Conservation (phyloP, 805 yeast species). For the Jamesozyma spencerorum region DNA sequence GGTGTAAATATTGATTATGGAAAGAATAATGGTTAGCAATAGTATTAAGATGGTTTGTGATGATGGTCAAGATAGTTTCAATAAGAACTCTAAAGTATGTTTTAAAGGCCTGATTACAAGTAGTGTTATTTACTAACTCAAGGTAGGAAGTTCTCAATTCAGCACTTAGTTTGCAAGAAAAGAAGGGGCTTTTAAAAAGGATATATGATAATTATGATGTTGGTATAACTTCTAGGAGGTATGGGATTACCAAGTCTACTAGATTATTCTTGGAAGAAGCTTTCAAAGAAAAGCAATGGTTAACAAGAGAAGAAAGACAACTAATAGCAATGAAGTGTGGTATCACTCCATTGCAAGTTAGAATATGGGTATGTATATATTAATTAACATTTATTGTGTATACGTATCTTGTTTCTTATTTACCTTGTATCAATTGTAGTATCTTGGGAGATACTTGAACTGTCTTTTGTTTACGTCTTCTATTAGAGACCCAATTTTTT, state of each 20-base stretch:
- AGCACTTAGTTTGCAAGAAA: constrained; percentile 5
- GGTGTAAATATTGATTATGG: too few relatives aligned
- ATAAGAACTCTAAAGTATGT: constrained; percentile 1
- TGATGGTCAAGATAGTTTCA: neutral
- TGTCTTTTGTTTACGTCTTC: constrained; percentile 19
- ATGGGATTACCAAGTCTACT: neutral
- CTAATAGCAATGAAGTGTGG: constrained; percentile 17
- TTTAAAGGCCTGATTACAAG: neutral
- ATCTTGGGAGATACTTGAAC: constrained; percentile 10
- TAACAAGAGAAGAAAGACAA: constrained; percentile 18
- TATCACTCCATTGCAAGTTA: constrained; percentile 18
- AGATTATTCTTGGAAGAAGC: too few relatives aligned
- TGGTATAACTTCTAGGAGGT: neutral
- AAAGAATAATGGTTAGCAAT: too few relatives aligned
- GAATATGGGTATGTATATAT: too few relatives aligned
- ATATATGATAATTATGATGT: constrained; percentile 5
- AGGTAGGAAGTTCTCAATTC: constrained; percentile 7
- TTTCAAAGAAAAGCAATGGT: constrained; percentile 11
- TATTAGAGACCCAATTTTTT: constrained; percentile 24
- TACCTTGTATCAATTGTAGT: constrained; percentile 5
- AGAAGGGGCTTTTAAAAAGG: constrained; percentile 6
- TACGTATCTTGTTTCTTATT: constrained; percentile 1
- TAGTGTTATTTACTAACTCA: too few relatives aligned
- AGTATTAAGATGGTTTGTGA: too few relatives aligned
- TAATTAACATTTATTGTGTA: too few relatives aligned